Evolutionary conservation across 257 asterid genomes (phyloP).

Genomic region (Salvia hispanica): DNA sequence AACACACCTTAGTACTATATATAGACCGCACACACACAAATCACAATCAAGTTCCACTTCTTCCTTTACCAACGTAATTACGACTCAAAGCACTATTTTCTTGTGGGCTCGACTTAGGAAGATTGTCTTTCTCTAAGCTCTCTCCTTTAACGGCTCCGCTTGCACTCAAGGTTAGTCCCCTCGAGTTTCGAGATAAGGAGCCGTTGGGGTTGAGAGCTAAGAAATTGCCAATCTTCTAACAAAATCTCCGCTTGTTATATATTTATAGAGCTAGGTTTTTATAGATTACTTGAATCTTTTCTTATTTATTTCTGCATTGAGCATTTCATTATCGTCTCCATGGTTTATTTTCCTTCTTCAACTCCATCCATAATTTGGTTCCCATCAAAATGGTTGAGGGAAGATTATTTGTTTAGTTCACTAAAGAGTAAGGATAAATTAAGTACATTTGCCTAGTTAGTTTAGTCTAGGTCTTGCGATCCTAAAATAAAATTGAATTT

Average conservation of each 20-base stretch:
- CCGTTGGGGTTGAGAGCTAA: constrained; percentile 35
- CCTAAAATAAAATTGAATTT: no score
- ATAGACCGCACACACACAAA: neutral
- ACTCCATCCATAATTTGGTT: neutral
- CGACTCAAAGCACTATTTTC: neutral
- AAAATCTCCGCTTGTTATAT: neutral
- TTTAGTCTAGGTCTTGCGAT: no score
- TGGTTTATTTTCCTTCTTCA: neutral
- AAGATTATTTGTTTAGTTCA: neutral
- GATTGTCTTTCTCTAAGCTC: constrained; percentile 39
- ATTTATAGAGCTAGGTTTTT: neutral
- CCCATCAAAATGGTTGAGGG: no score
- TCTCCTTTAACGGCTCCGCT: constrained; percentile 48
- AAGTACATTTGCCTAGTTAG: no score
- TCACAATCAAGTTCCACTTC: neutral
- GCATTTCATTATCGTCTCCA: neutral
- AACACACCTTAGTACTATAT: constrained; percentile 8
- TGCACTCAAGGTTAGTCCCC: neutral
- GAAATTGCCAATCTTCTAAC: constrained; percentile 24
- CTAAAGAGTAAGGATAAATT: no score
- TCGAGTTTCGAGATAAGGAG: constrained; percentile 22
- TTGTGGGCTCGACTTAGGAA: neutral
- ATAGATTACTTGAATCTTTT: neutral
- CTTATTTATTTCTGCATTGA: neutral
- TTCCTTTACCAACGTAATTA: neutral